Evolutionary conservation across 345 rosid species (phyloP).

Genomic region (Dovyalis caffra): DNA sequence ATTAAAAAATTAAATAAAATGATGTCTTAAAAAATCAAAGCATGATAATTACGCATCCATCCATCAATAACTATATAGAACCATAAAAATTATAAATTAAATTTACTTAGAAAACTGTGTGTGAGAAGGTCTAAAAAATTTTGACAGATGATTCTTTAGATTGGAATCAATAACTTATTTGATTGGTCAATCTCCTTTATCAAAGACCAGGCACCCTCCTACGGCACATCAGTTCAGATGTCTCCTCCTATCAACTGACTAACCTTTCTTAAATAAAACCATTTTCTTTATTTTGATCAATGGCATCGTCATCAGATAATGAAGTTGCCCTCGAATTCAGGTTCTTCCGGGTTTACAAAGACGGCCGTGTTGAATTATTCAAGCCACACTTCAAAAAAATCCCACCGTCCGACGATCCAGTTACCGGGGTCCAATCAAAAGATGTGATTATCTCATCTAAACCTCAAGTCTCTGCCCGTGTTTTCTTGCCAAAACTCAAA

Average conservation of each 20-base stretch:
- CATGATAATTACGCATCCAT: too few species aligned
- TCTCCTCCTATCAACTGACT: not conserved
- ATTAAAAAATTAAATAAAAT: too few species aligned
- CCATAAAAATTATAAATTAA: too few species aligned
- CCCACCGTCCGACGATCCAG: slow-evolving; percentile 18
- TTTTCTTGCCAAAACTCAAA: slow-evolving; percentile 33
- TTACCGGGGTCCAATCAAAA: slow-evolving; percentile 25
- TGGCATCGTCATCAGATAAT: not conserved
- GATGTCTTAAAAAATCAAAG: too few species aligned
- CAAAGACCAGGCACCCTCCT: too few species aligned
- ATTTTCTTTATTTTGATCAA: not conserved
- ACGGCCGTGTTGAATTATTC: slow-evolving; percentile 25
- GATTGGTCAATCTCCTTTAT: too few species aligned
- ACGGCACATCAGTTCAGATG: too few species aligned
- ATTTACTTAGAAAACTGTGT: too few species aligned
- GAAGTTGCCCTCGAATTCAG: slow-evolving; percentile 16
- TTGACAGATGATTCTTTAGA: too few species aligned
- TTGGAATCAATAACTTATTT: too few species aligned
- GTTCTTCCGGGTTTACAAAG: slow-evolving; percentile 25
- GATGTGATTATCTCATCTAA: slow-evolving; percentile 31
- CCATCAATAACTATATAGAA: too few species aligned
- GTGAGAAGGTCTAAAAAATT: too few species aligned
- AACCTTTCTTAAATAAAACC: not conserved
- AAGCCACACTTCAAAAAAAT: not conserved
- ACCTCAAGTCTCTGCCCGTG: slow-evolving; percentile 35